Evolutionary conservation across 2,329 filamentous ascomycete species (phyloP), one percentile per base, ranked within the genome.

Genomic region (Trichoderma koningiopsis): DNA sequence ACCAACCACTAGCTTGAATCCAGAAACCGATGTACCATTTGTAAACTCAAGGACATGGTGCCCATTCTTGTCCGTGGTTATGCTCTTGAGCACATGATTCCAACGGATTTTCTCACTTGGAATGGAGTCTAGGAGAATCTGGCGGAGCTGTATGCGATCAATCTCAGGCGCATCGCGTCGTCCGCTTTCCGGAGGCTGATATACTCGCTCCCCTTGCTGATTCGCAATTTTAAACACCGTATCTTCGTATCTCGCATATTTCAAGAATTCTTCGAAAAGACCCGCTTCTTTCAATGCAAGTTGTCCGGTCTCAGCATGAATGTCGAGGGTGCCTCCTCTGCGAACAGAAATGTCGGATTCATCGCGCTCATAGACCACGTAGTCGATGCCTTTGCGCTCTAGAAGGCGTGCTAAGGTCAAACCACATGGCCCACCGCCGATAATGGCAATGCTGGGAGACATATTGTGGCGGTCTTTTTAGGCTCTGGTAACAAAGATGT

Each of bases 301-400:
- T 33, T 88, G 81, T 0, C 87, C 86, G 1, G 83, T 84, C 4
- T 77, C 71, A 0, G 81, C 81, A 72, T 89, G 86, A 11, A 89
- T 76, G 72, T 88, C 86, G 2, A 89, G 81, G 5, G 79, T 84
- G 11, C 86, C 86, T 56, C 86, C 86, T 73, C 87, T 83, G 68
- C 81, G 82, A 70, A 82, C 72, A 22, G 81, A 79, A 5, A 78
- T 78, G 10, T 76, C 68, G 35, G 80, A 79, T 10, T 76, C 65
- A 31, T 86, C 84, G 60, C 80, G 78, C 76, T 88, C 84, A 72
- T 83, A 89, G 27, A 89, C 77, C 7, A 80, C 84, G 70, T 82
- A 81, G 5, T 83, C 75, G 59, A 86, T 79, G 60, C 78, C 76
- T 69, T 82, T 78, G n/a, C 80, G 75, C 64, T 84, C 79, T 10